Evolutionary conservation across 1,284 basidiomycete species (phyloP), one percentile per base, ranked within the genome.

Genomic region (Spongispora temasekensis): DNA sequence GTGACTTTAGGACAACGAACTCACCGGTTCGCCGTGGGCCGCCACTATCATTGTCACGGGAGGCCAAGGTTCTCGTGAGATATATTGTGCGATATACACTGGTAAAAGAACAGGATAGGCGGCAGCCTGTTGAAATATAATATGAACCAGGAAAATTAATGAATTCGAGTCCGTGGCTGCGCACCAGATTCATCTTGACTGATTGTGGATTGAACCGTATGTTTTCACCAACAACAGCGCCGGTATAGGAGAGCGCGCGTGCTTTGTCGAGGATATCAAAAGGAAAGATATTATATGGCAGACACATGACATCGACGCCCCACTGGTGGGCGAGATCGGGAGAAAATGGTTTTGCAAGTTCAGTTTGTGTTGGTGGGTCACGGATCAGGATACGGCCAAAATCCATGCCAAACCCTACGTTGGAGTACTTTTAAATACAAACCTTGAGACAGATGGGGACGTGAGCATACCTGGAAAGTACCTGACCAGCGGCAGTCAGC

Each of bases 51-150:
- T 61, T 2, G 77, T 78, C 34, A 72, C 57, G 2, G 72, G 66
- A 3, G 72, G 72, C 65, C 72, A 75, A 32, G 70, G 67, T 23
- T 61, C 65, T 50, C 53, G 61, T 17, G 60, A 68, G 53, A 59
- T 48, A 61, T 64, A 82, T 51, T 77, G 74, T 17, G 68, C 64
- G 9, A 81, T 63, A 59, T 81, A 81, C 4, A 77, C 67, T 13
- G 79, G 79, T 1, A 81, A 64, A 44, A 81, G 74, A 51, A 82
- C 68, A 2, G 79, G 79, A 59, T 79, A 80, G 35, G 76, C 76
- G 15, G 79, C 77, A 2, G 75, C 64, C 78, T 80, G 59, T 59
- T 46, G 21, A 61, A 52, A 30, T 48, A 50, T 64, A 28, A n/a
- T n/a, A n/a, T n/a, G n/a, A n/a, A n/a, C n/a, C n/a, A 61, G 61